phyloP scores from a whole-genome alignment of 139 green algal genomes.

The Pseudopediastrum boryanum region DNA sequence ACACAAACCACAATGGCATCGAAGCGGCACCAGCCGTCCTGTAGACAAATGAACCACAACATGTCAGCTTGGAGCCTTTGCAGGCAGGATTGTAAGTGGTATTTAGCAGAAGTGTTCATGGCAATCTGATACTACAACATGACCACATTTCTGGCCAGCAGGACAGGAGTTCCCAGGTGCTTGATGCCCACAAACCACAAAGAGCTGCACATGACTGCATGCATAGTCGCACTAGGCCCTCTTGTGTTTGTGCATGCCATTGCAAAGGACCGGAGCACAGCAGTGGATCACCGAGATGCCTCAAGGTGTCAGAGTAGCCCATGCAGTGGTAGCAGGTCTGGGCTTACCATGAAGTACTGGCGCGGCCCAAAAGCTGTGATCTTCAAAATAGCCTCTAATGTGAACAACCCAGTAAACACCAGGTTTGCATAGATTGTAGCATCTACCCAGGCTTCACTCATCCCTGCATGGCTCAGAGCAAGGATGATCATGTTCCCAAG shows the following conservation, averaged over 20 bases:
- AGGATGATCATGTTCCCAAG: constrained; percentile 67
- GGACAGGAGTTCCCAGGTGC: too few relatives aligned
- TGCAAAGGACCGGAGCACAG: not conserved
- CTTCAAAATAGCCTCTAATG: constrained; percentile 63
- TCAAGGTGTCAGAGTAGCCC: not conserved
- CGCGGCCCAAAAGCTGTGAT: constrained; percentile 43
- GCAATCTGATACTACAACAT: too few relatives aligned
- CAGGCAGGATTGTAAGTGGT: too few relatives aligned
- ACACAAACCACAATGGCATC: constrained; percentile 66
- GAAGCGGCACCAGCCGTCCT: constrained; percentile 75
- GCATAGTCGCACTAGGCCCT: too few relatives aligned
- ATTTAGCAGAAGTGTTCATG: too few relatives aligned
- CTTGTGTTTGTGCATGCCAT: too few relatives aligned
- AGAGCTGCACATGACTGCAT: too few relatives aligned
- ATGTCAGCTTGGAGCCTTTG: too few relatives aligned
- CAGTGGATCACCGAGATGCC: not conserved
- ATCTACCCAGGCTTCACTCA: constrained; percentile 37
- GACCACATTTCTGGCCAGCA: too few relatives aligned
- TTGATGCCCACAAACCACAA: too few relatives aligned
- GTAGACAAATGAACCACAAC: not conserved
- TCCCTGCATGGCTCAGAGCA: constrained; percentile 49
- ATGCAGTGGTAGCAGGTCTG: not conserved
- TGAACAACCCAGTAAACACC: constrained; percentile 68
- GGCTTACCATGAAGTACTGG: constrained; percentile 54
- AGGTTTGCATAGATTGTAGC: constrained; percentile 50